Evolutionary conservation across 2,329 filamentous ascomycete species (phyloP).

Genomic region (Aspergillus sp.): DNA sequence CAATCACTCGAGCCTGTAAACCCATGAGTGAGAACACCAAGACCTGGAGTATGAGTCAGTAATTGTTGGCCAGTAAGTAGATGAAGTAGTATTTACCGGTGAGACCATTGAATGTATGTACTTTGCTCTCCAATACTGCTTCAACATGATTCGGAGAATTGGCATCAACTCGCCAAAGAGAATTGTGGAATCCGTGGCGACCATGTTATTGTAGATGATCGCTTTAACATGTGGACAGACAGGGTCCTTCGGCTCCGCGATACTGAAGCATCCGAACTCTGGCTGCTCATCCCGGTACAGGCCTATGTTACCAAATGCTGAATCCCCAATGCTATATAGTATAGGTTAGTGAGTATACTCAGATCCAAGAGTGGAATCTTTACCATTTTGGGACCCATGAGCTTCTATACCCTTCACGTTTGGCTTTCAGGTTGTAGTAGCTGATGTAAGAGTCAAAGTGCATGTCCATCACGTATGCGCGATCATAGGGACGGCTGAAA

Average conservation of each 20-base stretch:
- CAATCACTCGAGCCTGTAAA: conserved; percentile 16
- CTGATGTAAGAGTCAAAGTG: conserved; percentile 8
- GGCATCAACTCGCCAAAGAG: conserved; percentile 17
- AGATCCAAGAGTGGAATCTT: background rate
- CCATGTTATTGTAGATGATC: conserved; percentile 20
- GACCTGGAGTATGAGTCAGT: conserved; percentile 14
- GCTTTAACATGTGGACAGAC: conserved; percentile 17
- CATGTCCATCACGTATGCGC: conserved; percentile 8
- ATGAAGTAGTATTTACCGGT: conserved; percentile 10
- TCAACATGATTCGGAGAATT: conserved; percentile 17
- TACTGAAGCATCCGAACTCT: conserved; percentile 13
- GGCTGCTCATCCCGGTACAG: conserved; percentile 16
- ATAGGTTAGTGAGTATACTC: background rate
- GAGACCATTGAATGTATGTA: conserved; percentile 17
- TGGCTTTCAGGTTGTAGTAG: background rate
- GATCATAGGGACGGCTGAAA: conserved; percentile 7
- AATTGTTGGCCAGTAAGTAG: background rate
- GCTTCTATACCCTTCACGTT: background rate
- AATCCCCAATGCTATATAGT: conserved; percentile 15
- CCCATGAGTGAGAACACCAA: conserved; percentile 22
- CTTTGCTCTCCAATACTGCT: conserved; percentile 7
- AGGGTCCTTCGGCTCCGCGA: conserved; percentile 10
- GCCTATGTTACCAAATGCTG: conserved; percentile 5
- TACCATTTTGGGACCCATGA: conserved; percentile 13
- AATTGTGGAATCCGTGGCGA: conserved; percentile 13